These are phyloP conservation scores for Vigna unguiculata DNA, from an alignment of 306 rosid genomes.

Conservation along the genomic window DNA sequence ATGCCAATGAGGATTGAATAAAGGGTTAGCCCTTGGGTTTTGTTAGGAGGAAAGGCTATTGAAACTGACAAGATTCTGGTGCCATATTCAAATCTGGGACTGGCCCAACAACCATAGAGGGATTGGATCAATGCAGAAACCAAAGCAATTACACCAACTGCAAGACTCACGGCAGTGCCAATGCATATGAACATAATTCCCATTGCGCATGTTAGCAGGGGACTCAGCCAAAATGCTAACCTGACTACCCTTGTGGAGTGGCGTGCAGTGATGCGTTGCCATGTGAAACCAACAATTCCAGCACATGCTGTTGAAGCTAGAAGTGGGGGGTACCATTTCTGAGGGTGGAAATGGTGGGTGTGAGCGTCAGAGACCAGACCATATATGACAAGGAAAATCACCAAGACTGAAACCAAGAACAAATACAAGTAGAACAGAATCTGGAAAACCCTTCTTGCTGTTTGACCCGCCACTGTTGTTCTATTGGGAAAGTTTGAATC, in stretches of 20 bases:
- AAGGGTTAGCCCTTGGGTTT: slow-evolving; percentile 42
- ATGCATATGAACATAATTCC: slow-evolving; percentile 56
- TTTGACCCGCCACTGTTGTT: slow-evolving; percentile 45
- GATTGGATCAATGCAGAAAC: slow-evolving; percentile 60
- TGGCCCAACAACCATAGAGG: slow-evolving; percentile 75
- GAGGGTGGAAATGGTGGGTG: slow-evolving; percentile 62
- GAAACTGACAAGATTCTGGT: slow-evolving; percentile 56
- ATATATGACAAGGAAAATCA: slow-evolving; percentile 48
- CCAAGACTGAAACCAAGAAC: slow-evolving; percentile 48
- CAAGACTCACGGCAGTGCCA: slow-evolving; percentile 52
- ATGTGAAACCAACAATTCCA: slow-evolving; percentile 60
- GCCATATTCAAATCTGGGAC: slow-evolving; percentile 59
- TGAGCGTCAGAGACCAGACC: slow-evolving; percentile 52
- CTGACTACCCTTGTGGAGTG: slow-evolving; percentile 60
- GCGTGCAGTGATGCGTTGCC: slow-evolving; percentile 59
- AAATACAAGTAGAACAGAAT: slow-evolving; percentile 60
- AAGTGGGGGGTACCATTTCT: slow-evolving; percentile 68
- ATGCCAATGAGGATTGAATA: slow-evolving; percentile 42
- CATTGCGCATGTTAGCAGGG: slow-evolving; percentile 58
- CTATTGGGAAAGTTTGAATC: slow-evolving; percentile 45
- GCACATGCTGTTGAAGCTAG: slow-evolving; percentile 55
- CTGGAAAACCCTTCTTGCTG: slow-evolving; percentile 44
- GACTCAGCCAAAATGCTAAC: slow-evolving; percentile 67
- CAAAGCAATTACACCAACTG: slow-evolving; percentile 54
- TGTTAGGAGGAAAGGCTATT: slow-evolving; percentile 51